Conservation (phyloP, 2,329 filamentous ascomycete species). For the Elsinoe ampelina region DNA sequence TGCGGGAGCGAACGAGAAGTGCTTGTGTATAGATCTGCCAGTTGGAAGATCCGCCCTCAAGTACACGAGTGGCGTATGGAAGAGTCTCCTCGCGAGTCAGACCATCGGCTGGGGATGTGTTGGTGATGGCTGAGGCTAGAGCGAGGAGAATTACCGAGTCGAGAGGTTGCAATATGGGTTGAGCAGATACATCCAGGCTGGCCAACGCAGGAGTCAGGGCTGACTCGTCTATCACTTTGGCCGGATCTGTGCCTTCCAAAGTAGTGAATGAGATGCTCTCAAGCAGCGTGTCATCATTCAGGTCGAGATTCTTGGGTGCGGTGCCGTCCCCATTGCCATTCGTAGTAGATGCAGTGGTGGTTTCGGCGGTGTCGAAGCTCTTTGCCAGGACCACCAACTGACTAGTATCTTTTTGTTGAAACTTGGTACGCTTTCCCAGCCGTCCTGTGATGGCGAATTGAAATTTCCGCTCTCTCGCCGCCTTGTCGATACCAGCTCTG, state of each 20-base stretch:
- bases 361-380: constrained; percentile 37
- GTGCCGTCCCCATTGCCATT: constrained; percentile 11
- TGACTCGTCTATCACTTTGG: constrained; percentile 36
- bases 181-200: constrained; percentile 62
- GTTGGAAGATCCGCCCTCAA: constrained; percentile 82
- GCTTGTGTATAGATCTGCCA: constrained; percentile 98
- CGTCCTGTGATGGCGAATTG: constrained; percentile 76
- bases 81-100: constrained; percentile 89
- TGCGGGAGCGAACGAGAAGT: constrained; percentile 75
- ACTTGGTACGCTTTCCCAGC: constrained; percentile 75
- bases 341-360: constrained; percentile 2
- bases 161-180: constrained; percentile 70
- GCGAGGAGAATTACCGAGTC: constrained; percentile 82
- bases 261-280: constrained; percentile 76
- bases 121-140: constrained; percentile 76
- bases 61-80: constrained; percentile 79
- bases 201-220: constrained; percentile 53
- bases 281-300: constrained; percentile 89
- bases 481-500: constrained; percentile 58
- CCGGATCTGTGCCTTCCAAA: constrained; percentile 28
- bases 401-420: constrained; percentile 69
- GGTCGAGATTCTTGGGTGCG: constrained; percentile 49
- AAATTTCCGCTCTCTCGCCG: constrained; percentile 59
- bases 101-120: constrained; percentile 74
- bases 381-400: constrained; percentile 86